Evolutionary conservation across 768 basidiomycete species (phyloP).

Genomic region (Candolleomyces efflorescens): DNA sequence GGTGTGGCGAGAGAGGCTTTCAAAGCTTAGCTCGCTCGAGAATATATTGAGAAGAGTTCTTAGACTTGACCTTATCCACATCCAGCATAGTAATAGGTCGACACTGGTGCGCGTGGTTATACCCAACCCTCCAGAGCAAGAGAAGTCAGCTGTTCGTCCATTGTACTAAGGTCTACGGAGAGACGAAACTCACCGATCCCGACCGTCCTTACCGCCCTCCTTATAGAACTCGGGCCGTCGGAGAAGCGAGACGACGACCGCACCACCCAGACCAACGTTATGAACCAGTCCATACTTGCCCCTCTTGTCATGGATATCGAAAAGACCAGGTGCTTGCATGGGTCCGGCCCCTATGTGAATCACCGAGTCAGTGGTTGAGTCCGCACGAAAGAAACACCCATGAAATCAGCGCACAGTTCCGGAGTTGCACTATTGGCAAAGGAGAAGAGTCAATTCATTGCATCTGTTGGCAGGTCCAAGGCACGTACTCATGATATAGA

Average conservation of each 20-base stretch:
- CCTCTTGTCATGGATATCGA: conserved; percentile 54
- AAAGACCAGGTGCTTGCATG: conserved; percentile 75
- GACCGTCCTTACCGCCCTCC: conserved; percentile 62
- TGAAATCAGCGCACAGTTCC: conserved; percentile 59
- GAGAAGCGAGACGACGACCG: conserved; percentile 71
- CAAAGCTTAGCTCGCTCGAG: conserved; percentile 45
- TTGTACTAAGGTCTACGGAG: not conserved
- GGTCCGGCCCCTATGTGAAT: conserved; percentile 64
- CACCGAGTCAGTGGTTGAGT: not conserved
- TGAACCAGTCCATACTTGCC: conserved; percentile 82
- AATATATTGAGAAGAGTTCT: conserved; percentile 39
- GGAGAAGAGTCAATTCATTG: not conserved
- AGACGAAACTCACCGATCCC: conserved; percentile 45
- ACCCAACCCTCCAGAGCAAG: conserved; percentile 53
- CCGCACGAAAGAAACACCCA: too few species aligned
- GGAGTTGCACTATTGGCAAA: conserved; percentile 58
- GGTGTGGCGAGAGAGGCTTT: too few species aligned
- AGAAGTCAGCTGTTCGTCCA: not conserved
- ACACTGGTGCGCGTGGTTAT: conserved; percentile 73
- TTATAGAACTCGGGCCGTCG: conserved; percentile 76
- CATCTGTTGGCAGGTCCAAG: not conserved
- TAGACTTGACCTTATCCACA: conserved; percentile 74
- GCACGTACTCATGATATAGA: conserved; percentile 71
- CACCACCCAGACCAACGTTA: conserved; percentile 80
- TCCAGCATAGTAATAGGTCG: conserved; percentile 58